Conservation (phyloP, 192 early-diverging fungal genomes). For the Backusella luteola region DNA sequence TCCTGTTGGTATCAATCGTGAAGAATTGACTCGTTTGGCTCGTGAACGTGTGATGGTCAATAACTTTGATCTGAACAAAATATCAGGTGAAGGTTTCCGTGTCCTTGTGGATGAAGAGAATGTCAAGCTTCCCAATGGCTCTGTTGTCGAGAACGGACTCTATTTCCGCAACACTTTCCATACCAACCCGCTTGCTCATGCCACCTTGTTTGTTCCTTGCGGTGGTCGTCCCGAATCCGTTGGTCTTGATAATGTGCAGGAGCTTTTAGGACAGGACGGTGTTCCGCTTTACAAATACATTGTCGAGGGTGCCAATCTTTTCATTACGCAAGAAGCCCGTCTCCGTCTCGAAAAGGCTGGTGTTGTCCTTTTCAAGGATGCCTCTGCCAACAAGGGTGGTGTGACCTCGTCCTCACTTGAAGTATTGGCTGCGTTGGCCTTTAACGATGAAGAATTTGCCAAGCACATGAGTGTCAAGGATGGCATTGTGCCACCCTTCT, state of each 20-base stretch:
- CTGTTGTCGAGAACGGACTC: slow-evolving; percentile 82
- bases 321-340: slow-evolving; percentile 99
- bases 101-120: slow-evolving; percentile 93
- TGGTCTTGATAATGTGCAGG: slow-evolving; percentile 85
- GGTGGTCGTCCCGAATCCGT: slow-evolving; percentile 97
- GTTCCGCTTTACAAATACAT: slow-evolving; percentile 96
- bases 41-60: slow-evolving; percentile 80
- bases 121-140: slow-evolving; percentile 85
- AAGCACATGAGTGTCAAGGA: slow-evolving; percentile 88
- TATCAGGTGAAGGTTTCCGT: slow-evolving; percentile 85
- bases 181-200: slow-evolving; percentile 72
- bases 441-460: slow-evolving; percentile 88
- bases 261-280: slow-evolving; percentile 77
- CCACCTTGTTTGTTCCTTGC: slow-evolving; percentile 96
- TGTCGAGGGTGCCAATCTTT: slow-evolving; percentile 98
- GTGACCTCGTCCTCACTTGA: slow-evolving; percentile 98
- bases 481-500: slow-evolving; percentile 78
- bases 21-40: slow-evolving; percentile 86
- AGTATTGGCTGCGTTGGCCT: slow-evolving; percentile 95
- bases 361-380: slow-evolving; percentile 95
- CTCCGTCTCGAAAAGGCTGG: slow-evolving; percentile 93
- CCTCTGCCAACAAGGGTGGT: slow-evolving; percentile 99
- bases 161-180: slow-evolving; percentile 98
- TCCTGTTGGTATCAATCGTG: slow-evolving; percentile 86
- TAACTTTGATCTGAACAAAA: slow-evolving; percentile 82